Base-by-base conservation (phyloP, 2,329 filamentous ascomycete species). In the Fusarium sp. region DNA sequence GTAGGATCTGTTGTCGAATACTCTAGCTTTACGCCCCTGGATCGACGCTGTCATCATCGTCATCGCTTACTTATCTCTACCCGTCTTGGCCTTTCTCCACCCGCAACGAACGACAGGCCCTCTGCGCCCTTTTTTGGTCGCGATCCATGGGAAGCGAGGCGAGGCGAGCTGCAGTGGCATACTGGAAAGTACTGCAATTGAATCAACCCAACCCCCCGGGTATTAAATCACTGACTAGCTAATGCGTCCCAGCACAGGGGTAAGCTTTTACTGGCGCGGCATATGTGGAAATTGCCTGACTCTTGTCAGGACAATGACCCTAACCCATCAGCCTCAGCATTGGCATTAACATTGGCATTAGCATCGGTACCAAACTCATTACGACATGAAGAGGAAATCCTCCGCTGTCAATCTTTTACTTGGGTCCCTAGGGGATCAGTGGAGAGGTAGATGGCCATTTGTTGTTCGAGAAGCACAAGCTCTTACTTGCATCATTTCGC, bases 1-100 rank as follows among this genome's bases (percentile, higher is more conserved):
- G 43, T 49, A 26, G 45, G 40, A 66, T 57, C 56, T 51, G n/a
- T 33, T 42, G 36, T 43, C 34, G 21, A 21, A 22, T 17, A 52
- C 38, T 57, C 45, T 57, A 36, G 26, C 21, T 44, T 31, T 45
- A 31, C 22, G 45, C 52, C 65, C 65, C 64, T 67, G 47, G 63
- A 67, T 63, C 43, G 57, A 49, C 64, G 47, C 63, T 67, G 65
- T 68, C 65, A 67, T 67, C 65, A 67, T 65, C 64, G 65, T 65
- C 65, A 67, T 67, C 49, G 64, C 65, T 65, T 45, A 60, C 31
- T 50, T 51, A 53, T 62, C 64, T 63, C 64, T 60, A 62, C 62
- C 65, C 65, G 52, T 58, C 61, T 65, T 64, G 61, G 62, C 60
- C 56, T 24, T 45, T 21, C 42, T 53, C 62, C 62, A 65, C 62